A percentile compares a stretch with the other conserved stretches of the same genome.
Conservation (phyloP, 31 red algal species). For the Asparagopsis taxiformis region DNA sequence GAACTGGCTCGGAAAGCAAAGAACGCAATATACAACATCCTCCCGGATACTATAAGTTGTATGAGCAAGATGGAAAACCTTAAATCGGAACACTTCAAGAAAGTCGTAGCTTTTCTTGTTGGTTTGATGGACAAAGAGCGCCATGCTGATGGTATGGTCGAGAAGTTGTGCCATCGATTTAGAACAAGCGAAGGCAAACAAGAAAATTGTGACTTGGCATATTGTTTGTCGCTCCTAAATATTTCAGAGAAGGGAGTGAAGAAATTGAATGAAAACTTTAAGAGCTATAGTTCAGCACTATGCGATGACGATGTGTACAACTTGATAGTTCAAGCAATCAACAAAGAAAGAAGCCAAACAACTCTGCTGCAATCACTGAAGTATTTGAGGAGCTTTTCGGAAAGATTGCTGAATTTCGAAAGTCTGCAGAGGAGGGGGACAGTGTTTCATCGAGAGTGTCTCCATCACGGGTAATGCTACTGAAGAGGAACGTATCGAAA, state of each 20-base stretch:
- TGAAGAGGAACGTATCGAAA: too few relatives aligned
- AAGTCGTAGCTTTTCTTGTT: constrained; percentile 77
- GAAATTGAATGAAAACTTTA: constrained; percentile 61
- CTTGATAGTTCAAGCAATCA: constrained; percentile 28
- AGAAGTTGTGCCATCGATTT: constrained; percentile 91
- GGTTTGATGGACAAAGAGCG: constrained; percentile 82
- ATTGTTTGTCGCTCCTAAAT: constrained; percentile 68
- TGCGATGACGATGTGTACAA: constrained; percentile 50
- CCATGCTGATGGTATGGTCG: constrained; percentile 79
- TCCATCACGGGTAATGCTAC: too few relatives aligned
- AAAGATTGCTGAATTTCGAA: constrained; percentile 26
- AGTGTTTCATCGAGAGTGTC: not conserved
- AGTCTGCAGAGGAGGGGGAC: constrained; percentile 14
- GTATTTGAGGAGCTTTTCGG: constrained; percentile 28
- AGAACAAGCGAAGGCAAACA: constrained; percentile 46
- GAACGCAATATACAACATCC: constrained; percentile 81
- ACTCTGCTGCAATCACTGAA: constrained; percentile 4
- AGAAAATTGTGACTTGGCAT: constrained; percentile 56
- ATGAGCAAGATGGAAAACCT: constrained; percentile 59
- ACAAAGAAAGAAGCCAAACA: constrained; percentile 38
- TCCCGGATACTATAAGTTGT: constrained; percentile 88
- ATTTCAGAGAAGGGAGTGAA: constrained; percentile 46
- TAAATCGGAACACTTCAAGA: constrained; percentile 55
- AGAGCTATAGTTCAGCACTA: constrained; percentile 31
- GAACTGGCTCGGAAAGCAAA: constrained; percentile 73